phyloP scores from a whole-genome alignment of 495 filamentous ascomycete species.

The Jackrogersella minutella region DNA sequence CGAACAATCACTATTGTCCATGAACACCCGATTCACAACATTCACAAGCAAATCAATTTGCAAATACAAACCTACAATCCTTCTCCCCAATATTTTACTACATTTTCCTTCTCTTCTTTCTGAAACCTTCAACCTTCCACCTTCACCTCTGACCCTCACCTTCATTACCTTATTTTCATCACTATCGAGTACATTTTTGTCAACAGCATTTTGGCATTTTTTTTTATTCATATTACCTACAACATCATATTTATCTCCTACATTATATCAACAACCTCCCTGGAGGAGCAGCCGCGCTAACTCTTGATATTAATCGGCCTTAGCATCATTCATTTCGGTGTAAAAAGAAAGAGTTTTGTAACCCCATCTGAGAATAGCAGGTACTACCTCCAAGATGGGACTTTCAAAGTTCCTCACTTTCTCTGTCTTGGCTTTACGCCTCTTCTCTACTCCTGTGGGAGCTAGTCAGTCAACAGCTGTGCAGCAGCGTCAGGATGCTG shows the following conservation, averaged over 20 bases:
- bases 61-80: not conserved
- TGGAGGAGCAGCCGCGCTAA: constrained; percentile 20
- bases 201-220: not conserved
- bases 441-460: constrained; percentile 44
- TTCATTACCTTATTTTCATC: not conserved
- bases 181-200: constrained; percentile 19
- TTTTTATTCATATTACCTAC: not conserved
- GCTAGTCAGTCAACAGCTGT: constrained; percentile 43
- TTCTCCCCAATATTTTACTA: not conserved
- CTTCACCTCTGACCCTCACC: too few species aligned
- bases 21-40: not conserved
- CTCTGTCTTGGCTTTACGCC: constrained; percentile 48
- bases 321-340: constrained; percentile 20
- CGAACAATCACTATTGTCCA: constrained; percentile 40
- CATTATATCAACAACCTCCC: constrained; percentile 10
- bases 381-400: constrained; percentile 54
- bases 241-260: not conserved
- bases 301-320: constrained; percentile 3
- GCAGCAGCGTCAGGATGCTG: constrained; percentile 32
- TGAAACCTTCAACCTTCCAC: not conserved
- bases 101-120: not conserved
- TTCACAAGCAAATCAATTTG: constrained; percentile 12
- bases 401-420: constrained; percentile 49
- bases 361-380: constrained; percentile 47
- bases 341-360: constrained; percentile 6